Evolutionary conservation across 2,329 filamentous ascomycete genomes (phyloP), one percentile per base, ranked within the genome.

Genomic region (Beauveria caledonica): DNA sequence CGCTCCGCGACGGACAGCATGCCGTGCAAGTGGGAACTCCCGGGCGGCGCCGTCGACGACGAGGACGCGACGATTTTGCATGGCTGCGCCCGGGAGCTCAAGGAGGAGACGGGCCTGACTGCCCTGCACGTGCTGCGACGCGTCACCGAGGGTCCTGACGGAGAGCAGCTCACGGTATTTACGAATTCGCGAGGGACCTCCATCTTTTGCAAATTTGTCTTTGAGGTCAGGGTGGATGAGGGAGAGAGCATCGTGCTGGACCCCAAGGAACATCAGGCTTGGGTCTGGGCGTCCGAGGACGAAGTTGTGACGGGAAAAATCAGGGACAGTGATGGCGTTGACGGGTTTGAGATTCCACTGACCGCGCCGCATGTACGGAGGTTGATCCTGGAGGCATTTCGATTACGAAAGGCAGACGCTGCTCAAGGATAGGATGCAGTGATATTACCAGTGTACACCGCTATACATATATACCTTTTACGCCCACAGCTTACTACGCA

Each of bases 41-140:
- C 80, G 1, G 80, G 80, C 23, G 80, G 80, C n/a, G 75, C 70
- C 1, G 74, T 74, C 45, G 80, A 81, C 54, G 78, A 80, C 61
- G 46, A 62, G 6, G 79, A 81, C 62, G 49, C 62, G 6, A 76
- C 66, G 13, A 71, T 82, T 5, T 69, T 82, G 4, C 65, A 73
- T 51, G 74, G 72, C 17, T 75, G 73, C n/a, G 76, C 73, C 17
- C 72, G 80, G 17, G 80, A 82, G 68, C 69, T 82, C 2, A 72
- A 68, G 67, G 80, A 82, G 67, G 79, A 81, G 67, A 66, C 76
- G 9, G 77, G 78, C 0, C 67, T 81, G 4, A 57, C 64, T 33
- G 71, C 70, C 4, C 63, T 52, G 11, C 66, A 66, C 36, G 64
- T 77, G 49, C 56, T 62, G 44, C 63, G 68, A 33, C 63, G 69